These are phyloP conservation scores for Pseudozyma thailandica DNA, from an alignment of 1,284 basidiomycete species.

Conservation along the genomic window DNA sequence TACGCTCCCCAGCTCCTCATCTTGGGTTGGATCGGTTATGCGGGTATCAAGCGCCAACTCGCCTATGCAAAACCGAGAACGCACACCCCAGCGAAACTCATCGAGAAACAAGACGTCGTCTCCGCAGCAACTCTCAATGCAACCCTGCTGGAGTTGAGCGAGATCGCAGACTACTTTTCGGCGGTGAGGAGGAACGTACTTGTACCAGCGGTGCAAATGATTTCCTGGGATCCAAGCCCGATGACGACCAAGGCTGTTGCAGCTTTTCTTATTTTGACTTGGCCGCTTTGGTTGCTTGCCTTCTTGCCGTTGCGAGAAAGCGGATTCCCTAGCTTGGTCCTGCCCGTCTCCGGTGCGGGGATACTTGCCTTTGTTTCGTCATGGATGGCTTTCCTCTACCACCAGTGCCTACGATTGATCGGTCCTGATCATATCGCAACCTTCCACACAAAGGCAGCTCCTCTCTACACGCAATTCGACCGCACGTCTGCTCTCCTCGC, in stretches of 20 bases:
- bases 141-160: conserved; percentile 56
- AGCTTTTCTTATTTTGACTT: conserved; percentile 60
- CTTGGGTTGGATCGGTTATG: conserved; percentile 51
- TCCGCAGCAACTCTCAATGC: conserved; percentile 51
- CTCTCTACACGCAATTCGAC: conserved; percentile 18
- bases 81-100: conserved; percentile 19
- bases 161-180: conserved; percentile 62
- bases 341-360: conserved; percentile 38
- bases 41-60: conserved; percentile 45
- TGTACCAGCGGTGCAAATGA: conserved; percentile 43
- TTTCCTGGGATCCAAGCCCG: conserved; percentile 55
- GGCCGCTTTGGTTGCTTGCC: conserved; percentile 63
- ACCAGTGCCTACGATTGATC: conserved; percentile 22
- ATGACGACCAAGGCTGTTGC: conserved; percentile 48
- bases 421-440: conserved; percentile 19
- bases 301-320: conserved; percentile 51
- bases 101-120: conserved; percentile 35
- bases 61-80: conserved; percentile 31
- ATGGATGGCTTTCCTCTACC: conserved; percentile 11
- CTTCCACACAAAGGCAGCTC: conserved; percentile 23
- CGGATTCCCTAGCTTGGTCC: conserved; percentile 38
- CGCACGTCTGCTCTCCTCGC: conserved; percentile 12
- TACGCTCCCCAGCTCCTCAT: conserved; percentile 61
- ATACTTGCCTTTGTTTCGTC: conserved; percentile 10
- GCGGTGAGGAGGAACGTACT: conserved; percentile 43